Evolutionary conservation across 2,329 filamentous ascomycete species (phyloP).

Genomic region (Coleophoma crateriformis): DNA sequence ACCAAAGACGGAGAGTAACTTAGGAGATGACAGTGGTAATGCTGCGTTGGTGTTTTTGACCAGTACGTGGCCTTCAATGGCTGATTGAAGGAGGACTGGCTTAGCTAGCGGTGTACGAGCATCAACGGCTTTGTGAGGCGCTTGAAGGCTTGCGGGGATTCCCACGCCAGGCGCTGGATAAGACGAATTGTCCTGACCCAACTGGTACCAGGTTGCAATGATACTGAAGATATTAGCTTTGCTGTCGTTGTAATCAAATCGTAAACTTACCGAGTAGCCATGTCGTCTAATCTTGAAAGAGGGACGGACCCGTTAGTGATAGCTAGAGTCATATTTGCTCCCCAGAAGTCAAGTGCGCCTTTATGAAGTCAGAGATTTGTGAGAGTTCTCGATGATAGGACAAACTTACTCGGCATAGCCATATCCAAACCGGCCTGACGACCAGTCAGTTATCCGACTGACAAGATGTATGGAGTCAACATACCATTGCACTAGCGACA

Average conservation of each 20-base stretch:
- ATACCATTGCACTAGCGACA: slow-evolving; percentile 55
- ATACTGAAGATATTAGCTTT: slow-evolving; percentile 64
- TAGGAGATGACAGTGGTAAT: slow-evolving; percentile 44
- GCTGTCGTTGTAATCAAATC: slow-evolving; percentile 68
- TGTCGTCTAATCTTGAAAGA: slow-evolving; percentile 51
- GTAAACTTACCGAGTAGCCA: slow-evolving; percentile 56
- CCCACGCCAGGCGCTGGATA: slow-evolving; percentile 35
- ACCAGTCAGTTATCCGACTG: neutral
- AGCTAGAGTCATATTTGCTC: slow-evolving; percentile 39
- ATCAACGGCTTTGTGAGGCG: slow-evolving; percentile 45
- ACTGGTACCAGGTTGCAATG: slow-evolving; percentile 48
- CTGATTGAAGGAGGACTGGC: slow-evolving; percentile 44
- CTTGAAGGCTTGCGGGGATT: slow-evolving; percentile 40
- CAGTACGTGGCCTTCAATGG: slow-evolving; percentile 57
- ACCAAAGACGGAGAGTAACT: slow-evolving; percentile 52
- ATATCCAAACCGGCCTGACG: slow-evolving; percentile 70
- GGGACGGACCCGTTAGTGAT: slow-evolving; percentile 56
- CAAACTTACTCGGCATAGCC: slow-evolving; percentile 7
- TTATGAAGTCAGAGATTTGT: no score
- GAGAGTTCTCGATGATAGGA: no score
- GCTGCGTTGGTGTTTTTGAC: slow-evolving; percentile 53
- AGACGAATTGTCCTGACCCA: slow-evolving; percentile 44
- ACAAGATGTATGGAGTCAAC: neutral
- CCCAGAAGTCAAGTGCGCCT: neutral
- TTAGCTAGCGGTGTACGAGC: slow-evolving; percentile 44